These are phyloP conservation scores for Monosporascus ibericus DNA, from an alignment of 2,329 filamentous ascomycete species.

Conservation along the genomic window DNA sequence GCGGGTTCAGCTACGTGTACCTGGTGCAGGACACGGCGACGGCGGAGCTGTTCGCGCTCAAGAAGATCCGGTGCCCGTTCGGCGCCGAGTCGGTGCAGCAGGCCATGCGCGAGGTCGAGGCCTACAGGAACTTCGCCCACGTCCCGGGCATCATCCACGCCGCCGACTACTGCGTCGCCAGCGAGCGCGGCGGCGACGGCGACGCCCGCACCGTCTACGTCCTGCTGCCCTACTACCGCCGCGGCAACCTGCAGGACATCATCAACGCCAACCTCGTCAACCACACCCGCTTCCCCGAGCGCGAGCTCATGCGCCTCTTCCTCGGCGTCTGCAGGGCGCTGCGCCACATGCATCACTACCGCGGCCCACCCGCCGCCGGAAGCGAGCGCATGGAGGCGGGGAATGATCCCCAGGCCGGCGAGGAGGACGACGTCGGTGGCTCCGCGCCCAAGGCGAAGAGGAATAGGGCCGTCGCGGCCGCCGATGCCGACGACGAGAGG, in stretches of 20 bases:
- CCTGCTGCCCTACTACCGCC: conserved; percentile 86
- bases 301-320: conserved; percentile 81
- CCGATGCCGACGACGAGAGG: conserved; percentile 63
- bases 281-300: conserved; percentile 83
- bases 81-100: conserved; percentile 92
- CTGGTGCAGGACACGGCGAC: conserved; percentile 87
- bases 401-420: conserved; percentile 29
- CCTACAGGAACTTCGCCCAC: conserved; percentile 82
- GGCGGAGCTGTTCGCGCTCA: conserved; percentile 84
- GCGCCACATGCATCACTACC: conserved; percentile 87
- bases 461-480: conserved; percentile 29
- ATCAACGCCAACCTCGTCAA: conserved; percentile 99
- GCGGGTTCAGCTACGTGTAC: conserved; percentile 98
- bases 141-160: conserved; percentile 65
- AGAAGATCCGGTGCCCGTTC: conserved; percentile 98
- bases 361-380: conserved; percentile 36
- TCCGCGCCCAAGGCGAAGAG: conserved; percentile 31
- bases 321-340: conserved; percentile 85
- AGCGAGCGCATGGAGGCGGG: conserved; percentile 49
- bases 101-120: conserved; percentile 95
- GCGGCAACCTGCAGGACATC: conserved; percentile 93
- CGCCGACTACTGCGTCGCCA: conserved; percentile 47
- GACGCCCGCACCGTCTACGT: conserved; percentile 93
- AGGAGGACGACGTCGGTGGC: conserved; percentile 32
- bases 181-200: conserved; percentile 45